Base-by-base conservation (phyloP, 441 rosid species). In the Hura crepitans region DNA sequence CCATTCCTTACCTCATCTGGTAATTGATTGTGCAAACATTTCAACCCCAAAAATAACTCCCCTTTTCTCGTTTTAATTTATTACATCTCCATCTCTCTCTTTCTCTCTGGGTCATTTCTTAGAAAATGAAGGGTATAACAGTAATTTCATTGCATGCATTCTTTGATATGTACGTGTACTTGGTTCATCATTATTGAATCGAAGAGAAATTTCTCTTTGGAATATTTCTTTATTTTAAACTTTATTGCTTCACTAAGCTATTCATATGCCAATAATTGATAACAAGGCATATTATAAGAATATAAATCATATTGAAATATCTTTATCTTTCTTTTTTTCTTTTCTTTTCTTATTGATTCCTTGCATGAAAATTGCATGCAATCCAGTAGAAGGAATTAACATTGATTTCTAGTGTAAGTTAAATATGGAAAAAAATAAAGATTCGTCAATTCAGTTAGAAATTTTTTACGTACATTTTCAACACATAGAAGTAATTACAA, bases 131-230 rank as follows among this genome's bases (percentile, higher is more conserved):
- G 71, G 69, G 71, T 23, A 12, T 30, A 28, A 3, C 56, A 18
- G 71, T 27, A 58, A 71, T 50, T 45, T 3, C 22, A 2, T 23
- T 68, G 69, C 73, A n/a, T n/a, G n/a, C n/a, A 58, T 51, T 33
- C 27, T 7, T 66, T 23, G 49, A 3, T 35, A 51, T 25, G 18
- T 20, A 43, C 43, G 60, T 35, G 70, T 68, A 30, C 18, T n/a
- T n/a, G n/a, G 59, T 50, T n/a, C 62, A 69, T 39, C 58, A 65
- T 62, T 27, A 28, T n/a, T n/a, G n/a, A n/a, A n/a, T n/a, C n/a
- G 59, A 23, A 28, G 39, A 43, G 25, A 50, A 47, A n/a, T 23
- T 17, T 60, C 39, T 54, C 35, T 69, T 20, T 17, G 10, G 39
- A 39, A 49, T 63, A n/a, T n/a, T n/a, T 31, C 42, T 37, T 28